Conservation (phyloP, 306 rosid species). For the Hylodesmum podocarpum region DNA sequence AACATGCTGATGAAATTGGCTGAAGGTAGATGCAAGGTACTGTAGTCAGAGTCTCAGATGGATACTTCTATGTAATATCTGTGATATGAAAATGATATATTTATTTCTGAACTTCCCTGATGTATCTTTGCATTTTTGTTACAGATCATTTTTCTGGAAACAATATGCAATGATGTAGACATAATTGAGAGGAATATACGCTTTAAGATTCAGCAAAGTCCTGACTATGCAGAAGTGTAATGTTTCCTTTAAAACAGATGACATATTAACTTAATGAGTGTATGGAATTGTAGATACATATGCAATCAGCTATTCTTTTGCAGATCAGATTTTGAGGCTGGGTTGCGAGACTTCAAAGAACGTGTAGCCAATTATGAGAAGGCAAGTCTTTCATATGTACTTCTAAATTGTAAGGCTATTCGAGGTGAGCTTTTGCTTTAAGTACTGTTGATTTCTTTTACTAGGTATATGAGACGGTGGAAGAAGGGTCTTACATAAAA, state of each 20-base stretch:
- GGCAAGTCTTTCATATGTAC: constrained; percentile 42
- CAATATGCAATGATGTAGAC: constrained; percentile 90
- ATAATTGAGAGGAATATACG: constrained; percentile 96
- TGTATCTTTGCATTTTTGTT: constrained; percentile 21
- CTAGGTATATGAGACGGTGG: constrained; percentile 96
- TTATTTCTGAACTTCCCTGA: constrained; percentile 21
- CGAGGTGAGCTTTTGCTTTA: constrained; percentile 15
- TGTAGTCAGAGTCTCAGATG: constrained; percentile 16
- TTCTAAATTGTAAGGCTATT: constrained; percentile 30
- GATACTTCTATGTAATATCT: constrained; percentile 26
- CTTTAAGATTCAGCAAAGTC: constrained; percentile 95
- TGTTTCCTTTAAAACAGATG: constrained; percentile 39
- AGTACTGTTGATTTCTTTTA: constrained; percentile 26
- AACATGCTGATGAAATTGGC: constrained; percentile 95
- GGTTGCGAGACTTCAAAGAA: constrained; percentile 77
- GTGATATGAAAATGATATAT: constrained; percentile 20
- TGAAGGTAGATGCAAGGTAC: constrained; percentile 98
- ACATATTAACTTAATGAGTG: constrained; percentile 24
- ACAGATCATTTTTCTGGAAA: constrained; percentile 98
- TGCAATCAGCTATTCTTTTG: constrained; percentile 38
- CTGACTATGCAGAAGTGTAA: constrained; percentile 97
- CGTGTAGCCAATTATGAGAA: constrained; percentile 86
- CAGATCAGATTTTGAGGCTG: constrained; percentile 96
- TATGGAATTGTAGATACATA: background rate
- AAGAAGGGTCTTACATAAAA: constrained; percentile 97